Evolutionary conservation across 768 basidiomycete genomes (phyloP).

Genomic region (Pisolithus tinctorius): DNA sequence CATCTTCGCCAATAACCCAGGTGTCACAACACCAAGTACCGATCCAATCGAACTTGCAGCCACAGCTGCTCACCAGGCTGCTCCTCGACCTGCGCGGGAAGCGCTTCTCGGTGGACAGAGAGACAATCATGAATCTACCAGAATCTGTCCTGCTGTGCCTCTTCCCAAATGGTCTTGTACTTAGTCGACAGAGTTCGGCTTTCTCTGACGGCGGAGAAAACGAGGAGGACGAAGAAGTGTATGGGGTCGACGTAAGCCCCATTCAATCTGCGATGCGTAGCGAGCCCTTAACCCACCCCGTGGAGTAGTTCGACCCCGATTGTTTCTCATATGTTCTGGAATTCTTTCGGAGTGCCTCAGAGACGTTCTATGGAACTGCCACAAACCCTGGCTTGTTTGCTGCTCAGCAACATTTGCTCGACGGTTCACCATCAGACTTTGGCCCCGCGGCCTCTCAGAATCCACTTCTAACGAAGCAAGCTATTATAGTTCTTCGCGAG

Average conservation of each 20-base stretch:
- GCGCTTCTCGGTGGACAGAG: slow-evolving; percentile 92
- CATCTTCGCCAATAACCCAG: slow-evolving; percentile 52
- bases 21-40: slow-evolving; percentile 48
- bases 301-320: slow-evolving; percentile 84
- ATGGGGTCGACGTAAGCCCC: slow-evolving; percentile 86
- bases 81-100: slow-evolving; percentile 87
- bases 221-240: slow-evolving; percentile 85
- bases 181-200: slow-evolving; percentile 78
- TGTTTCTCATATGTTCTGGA: slow-evolving; percentile 91
- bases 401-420: slow-evolving; percentile 75
- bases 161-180: slow-evolving; percentile 94
- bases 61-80: slow-evolving; percentile 82
- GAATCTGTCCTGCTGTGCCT: slow-evolving; percentile 95
- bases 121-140: slow-evolving; percentile 96
- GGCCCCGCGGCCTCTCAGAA: slow-evolving; percentile 70
- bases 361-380: slow-evolving; percentile 86
- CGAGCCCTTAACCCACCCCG: not conserved
- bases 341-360: slow-evolving; percentile 86
- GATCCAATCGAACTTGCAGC: slow-evolving; percentile 67
- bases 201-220: slow-evolving; percentile 68
- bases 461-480: slow-evolving; percentile 90
- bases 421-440: slow-evolving; percentile 54
- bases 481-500: slow-evolving; percentile 96
- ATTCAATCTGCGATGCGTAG: slow-evolving; percentile 4
- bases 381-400: slow-evolving; percentile 64